Conservation (phyloP, 2,329 filamentous ascomycete genomes). For the Diaporthe aspalathi region DNA sequence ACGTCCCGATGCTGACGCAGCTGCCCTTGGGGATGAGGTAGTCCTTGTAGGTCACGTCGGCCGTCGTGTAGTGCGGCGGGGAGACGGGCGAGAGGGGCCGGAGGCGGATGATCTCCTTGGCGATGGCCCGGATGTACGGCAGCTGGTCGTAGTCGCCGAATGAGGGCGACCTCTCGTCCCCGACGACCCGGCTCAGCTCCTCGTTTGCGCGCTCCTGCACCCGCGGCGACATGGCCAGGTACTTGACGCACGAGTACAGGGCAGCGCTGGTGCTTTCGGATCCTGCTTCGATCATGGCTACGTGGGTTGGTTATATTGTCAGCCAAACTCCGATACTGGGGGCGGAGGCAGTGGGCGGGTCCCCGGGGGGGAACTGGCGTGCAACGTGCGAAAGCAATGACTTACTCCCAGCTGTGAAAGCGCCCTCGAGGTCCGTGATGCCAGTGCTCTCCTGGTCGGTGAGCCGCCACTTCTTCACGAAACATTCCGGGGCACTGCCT, state of each 20-base stretch:
- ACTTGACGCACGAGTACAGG: neutral
- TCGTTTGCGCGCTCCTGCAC: neutral
- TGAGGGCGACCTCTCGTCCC: neutral
- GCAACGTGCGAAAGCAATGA: neutral
- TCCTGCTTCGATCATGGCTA: neutral
- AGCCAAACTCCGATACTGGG: neutral
- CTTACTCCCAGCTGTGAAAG: neutral
- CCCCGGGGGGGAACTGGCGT: too few relatives aligned
- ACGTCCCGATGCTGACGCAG: neutral
- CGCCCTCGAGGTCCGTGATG: neutral
- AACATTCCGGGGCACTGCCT: neutral
- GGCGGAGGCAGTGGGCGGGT: too few relatives aligned
- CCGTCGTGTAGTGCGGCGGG: neutral
- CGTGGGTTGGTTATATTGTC: neutral
- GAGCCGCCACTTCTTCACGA: neutral
- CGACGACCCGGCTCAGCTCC: neutral
- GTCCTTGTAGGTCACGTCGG: neutral
- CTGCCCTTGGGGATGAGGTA: constrained; percentile 1
- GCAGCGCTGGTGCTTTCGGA: neutral
- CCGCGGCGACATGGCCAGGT: neutral
- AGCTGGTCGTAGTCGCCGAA: neutral
- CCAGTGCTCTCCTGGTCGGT: neutral
- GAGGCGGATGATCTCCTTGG: neutral
- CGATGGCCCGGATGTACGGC: neutral
- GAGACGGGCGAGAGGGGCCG: neutral